Conservation (phyloP, 2,329 filamentous ascomycete species). For the Mycosphaerella arachidis region DNA sequence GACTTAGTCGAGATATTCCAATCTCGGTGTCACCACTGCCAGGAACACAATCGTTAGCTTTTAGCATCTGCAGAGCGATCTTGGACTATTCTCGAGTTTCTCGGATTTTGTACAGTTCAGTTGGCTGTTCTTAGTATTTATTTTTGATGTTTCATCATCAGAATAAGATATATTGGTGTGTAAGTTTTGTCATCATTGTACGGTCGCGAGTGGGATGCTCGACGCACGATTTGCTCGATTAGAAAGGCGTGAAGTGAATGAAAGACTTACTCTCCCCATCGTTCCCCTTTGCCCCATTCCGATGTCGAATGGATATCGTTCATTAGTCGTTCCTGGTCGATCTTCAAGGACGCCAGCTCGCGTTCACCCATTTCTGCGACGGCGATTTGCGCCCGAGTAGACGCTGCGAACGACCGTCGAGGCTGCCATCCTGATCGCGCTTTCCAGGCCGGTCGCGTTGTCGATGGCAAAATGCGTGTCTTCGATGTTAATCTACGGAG, state of each 20-base stretch:
- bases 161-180: conserved; percentile 8
- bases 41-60: conserved; percentile 7
- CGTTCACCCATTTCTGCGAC: conserved; percentile 49
- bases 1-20: conserved; percentile 70
- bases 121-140: conserved; percentile 25
- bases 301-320: conserved; percentile 61
- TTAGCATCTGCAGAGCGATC: neutral
- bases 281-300: conserved; percentile 61
- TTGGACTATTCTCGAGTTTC: neutral
- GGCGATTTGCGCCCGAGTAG: conserved; percentile 35
- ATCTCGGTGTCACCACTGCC: conserved; percentile 52
- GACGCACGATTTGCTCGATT: neutral
- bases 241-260: conserved; percentile 3
- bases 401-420: conserved; percentile 28
- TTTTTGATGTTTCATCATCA: conserved; percentile 10
- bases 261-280: conserved; percentile 60
- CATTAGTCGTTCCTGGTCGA: conserved; percentile 58
- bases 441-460: neutral
- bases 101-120: conserved; percentile 13
- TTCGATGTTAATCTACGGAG: neutral
- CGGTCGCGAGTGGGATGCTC: neutral
- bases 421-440: conserved; percentile 11
- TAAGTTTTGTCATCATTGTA: conserved; percentile 19
- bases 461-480: neutral
- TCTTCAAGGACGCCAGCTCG: conserved; percentile 50